Evolutionary conservation across 2,329 filamentous ascomycete species (phyloP).

Genomic region (Chalaropsis thielavioides): DNA sequence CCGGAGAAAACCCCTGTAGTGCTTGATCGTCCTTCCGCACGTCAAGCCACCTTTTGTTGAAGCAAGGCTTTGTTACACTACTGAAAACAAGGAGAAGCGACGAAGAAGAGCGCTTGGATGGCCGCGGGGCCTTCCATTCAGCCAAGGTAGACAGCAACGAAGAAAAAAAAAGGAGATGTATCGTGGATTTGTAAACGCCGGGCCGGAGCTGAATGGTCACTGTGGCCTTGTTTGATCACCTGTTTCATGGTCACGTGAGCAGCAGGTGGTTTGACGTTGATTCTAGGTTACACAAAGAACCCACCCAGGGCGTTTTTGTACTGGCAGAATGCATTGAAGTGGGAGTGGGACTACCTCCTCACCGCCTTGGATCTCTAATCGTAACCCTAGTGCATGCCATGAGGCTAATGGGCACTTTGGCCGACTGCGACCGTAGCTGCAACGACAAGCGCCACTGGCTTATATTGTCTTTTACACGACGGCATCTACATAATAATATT

Average conservation of each 20-base stretch:
- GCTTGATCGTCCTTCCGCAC: slow-evolving; percentile 4
- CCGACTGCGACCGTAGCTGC: too few relatives aligned
- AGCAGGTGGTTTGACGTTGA: background rate
- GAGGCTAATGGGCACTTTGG: background rate
- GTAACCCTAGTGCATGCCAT: background rate
- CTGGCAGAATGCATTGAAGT: background rate
- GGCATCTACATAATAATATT: background rate
- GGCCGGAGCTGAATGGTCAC: background rate
- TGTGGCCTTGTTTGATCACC: background rate
- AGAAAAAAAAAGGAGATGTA: too few relatives aligned
- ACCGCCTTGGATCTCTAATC: background rate
- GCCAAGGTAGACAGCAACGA: background rate
- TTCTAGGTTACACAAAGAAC: background rate
- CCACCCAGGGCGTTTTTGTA: too few relatives aligned
- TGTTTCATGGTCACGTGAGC: slow-evolving; percentile 1
- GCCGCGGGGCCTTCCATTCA: background rate
- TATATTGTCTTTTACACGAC: too few relatives aligned
- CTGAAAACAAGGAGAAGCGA: background rate
- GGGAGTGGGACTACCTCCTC: too few relatives aligned
- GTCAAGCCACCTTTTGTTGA: background rate
- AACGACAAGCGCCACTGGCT: background rate
- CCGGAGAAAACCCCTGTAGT: background rate
- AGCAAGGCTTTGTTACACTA: background rate
- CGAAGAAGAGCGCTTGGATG: background rate
- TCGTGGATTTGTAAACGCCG: background rate